Evolutionary conservation across 2,329 filamentous ascomycete species (phyloP), one percentile per base, ranked within the genome.

Genomic region (Stagonosporopsis chrysanthemi): DNA sequence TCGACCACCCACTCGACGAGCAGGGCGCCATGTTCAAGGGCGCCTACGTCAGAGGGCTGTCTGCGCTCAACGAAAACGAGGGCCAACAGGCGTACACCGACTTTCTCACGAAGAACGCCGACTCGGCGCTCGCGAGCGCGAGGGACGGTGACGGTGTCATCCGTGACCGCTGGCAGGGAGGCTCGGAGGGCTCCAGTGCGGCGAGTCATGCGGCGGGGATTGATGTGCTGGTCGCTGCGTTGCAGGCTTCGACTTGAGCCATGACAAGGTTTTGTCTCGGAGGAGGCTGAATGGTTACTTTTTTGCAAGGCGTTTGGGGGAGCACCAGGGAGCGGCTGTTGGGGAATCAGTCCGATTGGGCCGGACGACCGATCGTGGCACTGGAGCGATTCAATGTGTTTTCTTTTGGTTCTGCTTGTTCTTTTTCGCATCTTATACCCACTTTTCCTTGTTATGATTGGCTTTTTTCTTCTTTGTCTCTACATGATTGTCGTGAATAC

Each of bases 191-290:
- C 36, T 82, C 79, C 1, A 78, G 78, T 59, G 82, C 85, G 0
- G 79, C 82, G 36, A 85, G 85, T n/a, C 88, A 90, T 43, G 86
- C 84, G 66, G 83, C 83, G 23, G 88, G 86, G 0, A 75, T 90
- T 65, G 88, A 90, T 75, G 82, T 82, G n/a, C 73, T 90, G 19
- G 84, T 90, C 52, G 88, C 86, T 46, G 73, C 73, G 36, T 2
- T 33, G 17, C 48, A 52, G 39, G 54, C 54, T 9, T 48, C 48
- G 15, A 52, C 38, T 15, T 57, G 48, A 52, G 24, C 15, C 24
- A 43, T 19, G 23, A 24, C 19, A 17, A 24, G 19, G 15, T 12
- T 38, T n/a, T 50, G 46, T 51, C 29, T 51, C 28, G 46, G 53
- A 36, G 15, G 33, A n/a, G n/a, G n/a, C 8, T 4, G 26, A 29